Evolutionary conservation across 1,139 yeast species (phyloP).

Genomic region (Debaryomyces psychrophilus): DNA sequence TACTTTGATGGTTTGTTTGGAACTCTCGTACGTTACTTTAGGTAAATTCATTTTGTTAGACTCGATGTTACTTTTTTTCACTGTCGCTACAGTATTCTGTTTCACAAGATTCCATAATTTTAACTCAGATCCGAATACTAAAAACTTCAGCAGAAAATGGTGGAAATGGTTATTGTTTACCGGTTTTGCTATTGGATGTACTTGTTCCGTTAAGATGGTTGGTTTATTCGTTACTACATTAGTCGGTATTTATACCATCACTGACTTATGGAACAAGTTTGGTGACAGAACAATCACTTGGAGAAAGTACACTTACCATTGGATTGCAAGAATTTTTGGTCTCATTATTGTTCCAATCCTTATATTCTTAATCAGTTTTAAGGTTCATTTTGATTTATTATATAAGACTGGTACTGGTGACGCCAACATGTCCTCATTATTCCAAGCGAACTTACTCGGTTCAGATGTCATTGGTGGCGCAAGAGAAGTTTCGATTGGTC

Average conservation of each 20-base stretch:
- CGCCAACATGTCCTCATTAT: conserved; percentile 93
- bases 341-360: conserved; percentile 63
- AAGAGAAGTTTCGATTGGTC: conserved; percentile 79
- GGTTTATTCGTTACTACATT: conserved; percentile 75
- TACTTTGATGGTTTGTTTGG: conserved; percentile 83
- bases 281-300: conserved; percentile 59
- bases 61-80: conserved; percentile 93
- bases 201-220: conserved; percentile 85
- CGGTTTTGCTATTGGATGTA: conserved; percentile 76
- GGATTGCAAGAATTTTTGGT: conserved; percentile 64
- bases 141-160: conserved; percentile 77
- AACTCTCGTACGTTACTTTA: conserved; percentile 83
- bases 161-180: conserved; percentile 87
- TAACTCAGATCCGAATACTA: conserved; percentile 49
- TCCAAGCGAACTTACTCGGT: conserved; percentile 90
- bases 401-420: conserved; percentile 90
- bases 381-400: conserved; percentile 72
- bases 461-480: conserved; percentile 85
- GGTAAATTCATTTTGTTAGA: conserved; percentile 92
- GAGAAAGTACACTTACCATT: conserved; percentile 57
- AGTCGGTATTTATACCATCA: conserved; percentile 75
- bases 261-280: conserved; percentile 70
- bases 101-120: conserved; percentile 78
- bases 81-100: conserved; percentile 79
- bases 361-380: conserved; percentile 68